Evolutionary conservation across 1,284 basidiomycete genomes (phyloP), one percentile per base, ranked within the genome.

Genomic region (Cryptococcus wingfieldii): DNA sequence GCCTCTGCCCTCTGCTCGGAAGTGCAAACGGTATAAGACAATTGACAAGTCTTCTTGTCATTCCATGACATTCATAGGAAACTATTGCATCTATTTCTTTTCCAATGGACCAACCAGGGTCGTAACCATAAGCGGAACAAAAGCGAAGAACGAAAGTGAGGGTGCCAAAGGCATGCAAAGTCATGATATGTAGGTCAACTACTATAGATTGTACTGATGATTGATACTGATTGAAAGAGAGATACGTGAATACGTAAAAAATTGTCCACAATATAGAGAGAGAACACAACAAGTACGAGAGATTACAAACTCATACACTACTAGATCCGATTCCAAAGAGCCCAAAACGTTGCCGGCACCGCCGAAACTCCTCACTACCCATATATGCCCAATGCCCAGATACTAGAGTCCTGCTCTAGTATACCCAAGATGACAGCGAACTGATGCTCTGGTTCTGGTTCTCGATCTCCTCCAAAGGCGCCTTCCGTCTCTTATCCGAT

Each of bases 341-440:
- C 57, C 57, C 50, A 59, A 59, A 59, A 55, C 23, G 27, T 46
- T 23, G 38, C 39, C 48, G 48, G 37, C 48, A 38, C 31, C 34
- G 48, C 46, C 46, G 46, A 42, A 12, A 27, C 39, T 10, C 41
- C 28, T 10, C 37, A 19, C 44, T 18, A 42, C 27, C 34, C 19
- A 23, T 23, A 23, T 23, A 23, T 23, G 2, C 23, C 23, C 23
- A 23, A 23, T 1, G 3, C 23, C 23, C 23, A 23, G 23, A 23
- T 23, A 7, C 44, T 16, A 42, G 34, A 42, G 39, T 37, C 12
- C 13, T 18, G 25, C n/a, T 39, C 47, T 59, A 66, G 48, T 62
- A 52, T 7, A 65, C 63, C 61, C 62, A 69, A n/a, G 65, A 67
- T 9, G 45, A 25, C 5, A 64, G 52, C 10, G 65, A 62, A 19